phyloP scores from a whole-genome alignment of 2,329 filamentous ascomycete species.

The Apiospora sp. region DNA sequence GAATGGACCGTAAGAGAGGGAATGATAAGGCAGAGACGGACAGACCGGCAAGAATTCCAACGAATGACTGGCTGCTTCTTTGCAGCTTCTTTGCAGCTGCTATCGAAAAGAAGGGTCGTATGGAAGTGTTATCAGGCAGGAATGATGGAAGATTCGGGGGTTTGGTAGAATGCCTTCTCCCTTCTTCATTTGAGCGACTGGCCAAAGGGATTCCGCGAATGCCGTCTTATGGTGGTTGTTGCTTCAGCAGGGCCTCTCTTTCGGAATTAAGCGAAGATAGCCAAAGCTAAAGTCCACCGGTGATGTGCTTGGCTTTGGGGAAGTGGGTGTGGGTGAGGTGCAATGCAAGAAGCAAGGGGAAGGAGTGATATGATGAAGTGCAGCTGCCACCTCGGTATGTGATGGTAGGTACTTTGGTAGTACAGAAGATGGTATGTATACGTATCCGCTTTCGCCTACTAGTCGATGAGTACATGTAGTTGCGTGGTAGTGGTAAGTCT shows the following conservation, averaged over 20 bases:
- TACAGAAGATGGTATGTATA: not conserved
- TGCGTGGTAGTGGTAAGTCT: not conserved
- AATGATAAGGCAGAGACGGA: not conserved
- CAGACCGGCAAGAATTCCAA: not conserved
- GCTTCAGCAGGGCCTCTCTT: not conserved
- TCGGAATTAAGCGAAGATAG: conserved; percentile 11
- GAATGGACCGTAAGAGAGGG: not conserved
- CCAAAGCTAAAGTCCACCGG: not conserved
- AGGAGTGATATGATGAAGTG: not conserved
- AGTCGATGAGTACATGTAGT: not conserved
- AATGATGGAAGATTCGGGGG: not conserved
- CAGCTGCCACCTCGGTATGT: not conserved
- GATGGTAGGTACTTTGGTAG: too few species aligned
- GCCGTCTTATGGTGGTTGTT: conserved; percentile 8
- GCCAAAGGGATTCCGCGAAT: not conserved
- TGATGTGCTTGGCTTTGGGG: not conserved
- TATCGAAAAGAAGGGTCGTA: not conserved
- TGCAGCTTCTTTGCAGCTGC: not conserved
- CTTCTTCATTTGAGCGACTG: conserved; percentile 18
- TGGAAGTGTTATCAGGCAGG: not conserved
- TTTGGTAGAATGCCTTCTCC: not conserved
- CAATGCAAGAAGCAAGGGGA: not conserved
- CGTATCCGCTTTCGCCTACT: conserved; percentile 1
- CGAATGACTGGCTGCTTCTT: not conserved
- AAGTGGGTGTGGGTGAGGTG: not conserved